Evolutionary conservation across 441 rosid species (phyloP).

Genomic region (California macrophylla): DNA sequence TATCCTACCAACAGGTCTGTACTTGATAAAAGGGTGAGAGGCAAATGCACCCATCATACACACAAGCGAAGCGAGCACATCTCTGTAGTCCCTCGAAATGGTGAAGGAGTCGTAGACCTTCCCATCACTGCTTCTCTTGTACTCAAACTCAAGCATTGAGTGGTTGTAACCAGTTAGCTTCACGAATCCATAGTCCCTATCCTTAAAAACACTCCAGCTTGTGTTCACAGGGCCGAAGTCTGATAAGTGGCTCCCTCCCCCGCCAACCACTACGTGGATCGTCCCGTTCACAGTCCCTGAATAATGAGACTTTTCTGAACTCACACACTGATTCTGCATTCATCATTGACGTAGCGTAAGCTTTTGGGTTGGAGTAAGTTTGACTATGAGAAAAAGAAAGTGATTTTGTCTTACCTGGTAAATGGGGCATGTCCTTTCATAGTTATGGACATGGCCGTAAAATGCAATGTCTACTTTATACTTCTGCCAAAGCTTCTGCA

Average conservation of each 20-base stretch:
- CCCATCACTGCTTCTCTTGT: slow-evolving; percentile 69
- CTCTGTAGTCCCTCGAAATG: slow-evolving; percentile 69
- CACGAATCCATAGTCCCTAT: slow-evolving; percentile 64
- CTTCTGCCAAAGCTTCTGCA: slow-evolving; percentile 14
- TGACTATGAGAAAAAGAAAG: too few species aligned
- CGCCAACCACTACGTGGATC: slow-evolving; percentile 78
- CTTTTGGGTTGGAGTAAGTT: too few species aligned
- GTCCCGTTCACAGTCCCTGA: slow-evolving; percentile 64
- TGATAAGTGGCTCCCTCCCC: slow-evolving; percentile 67
- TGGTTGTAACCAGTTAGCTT: slow-evolving; percentile 68
- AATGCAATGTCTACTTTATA: slow-evolving; percentile 6
- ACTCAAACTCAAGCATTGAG: slow-evolving; percentile 66
- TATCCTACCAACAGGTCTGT: too few species aligned
- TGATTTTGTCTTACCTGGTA: neutral
- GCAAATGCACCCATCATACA: slow-evolving; percentile 70
- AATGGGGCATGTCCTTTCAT: slow-evolving; percentile 8
- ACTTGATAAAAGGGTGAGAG: too few species aligned
- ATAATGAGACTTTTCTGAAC: slow-evolving; percentile 36
- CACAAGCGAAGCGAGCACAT: slow-evolving; percentile 72
- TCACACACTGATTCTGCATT: slow-evolving; percentile 68
- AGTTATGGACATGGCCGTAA: slow-evolving; percentile 8
- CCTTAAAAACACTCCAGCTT: slow-evolving; percentile 63
- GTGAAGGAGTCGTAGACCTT: slow-evolving; percentile 66
- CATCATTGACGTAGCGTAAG: slow-evolving; percentile 9
- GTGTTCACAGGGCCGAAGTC: slow-evolving; percentile 37